Evolutionary conservation across 2,329 filamentous ascomycete species (phyloP).

Genomic region (Colletotrichum plurivorum): DNA sequence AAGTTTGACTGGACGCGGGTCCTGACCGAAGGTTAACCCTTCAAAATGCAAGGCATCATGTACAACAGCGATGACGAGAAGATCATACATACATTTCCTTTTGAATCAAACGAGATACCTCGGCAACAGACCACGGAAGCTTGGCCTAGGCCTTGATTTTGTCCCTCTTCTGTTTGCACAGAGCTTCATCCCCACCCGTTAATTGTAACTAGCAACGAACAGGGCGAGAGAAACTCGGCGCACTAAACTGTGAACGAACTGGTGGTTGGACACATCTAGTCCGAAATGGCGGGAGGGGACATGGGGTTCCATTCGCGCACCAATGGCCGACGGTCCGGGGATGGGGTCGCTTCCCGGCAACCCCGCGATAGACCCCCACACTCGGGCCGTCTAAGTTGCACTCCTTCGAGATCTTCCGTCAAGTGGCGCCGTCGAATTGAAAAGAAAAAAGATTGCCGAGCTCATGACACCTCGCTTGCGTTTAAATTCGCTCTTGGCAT

Average conservation of each 20-base stretch:
- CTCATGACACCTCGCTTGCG: conserved; percentile 27
- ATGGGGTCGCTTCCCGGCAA: conserved; percentile 32
- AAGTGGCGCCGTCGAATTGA: conserved; percentile 17
- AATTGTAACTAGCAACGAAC: conserved; percentile 1
- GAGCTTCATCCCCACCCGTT: conserved; percentile 10
- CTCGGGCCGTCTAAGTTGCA: conserved; percentile 7
- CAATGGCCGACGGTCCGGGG: conserved; percentile 25
- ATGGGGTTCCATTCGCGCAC: conserved; percentile 33
- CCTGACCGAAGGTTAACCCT: conserved; percentile 56
- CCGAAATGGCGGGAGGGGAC: conserved; percentile 33
- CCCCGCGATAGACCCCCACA: conserved; percentile 34
- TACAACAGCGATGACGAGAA: background rate
- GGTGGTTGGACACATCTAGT: conserved; percentile 22
- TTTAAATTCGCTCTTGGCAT: conserved; percentile 25
- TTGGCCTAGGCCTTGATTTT: background rate
- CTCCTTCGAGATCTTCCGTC: conserved; percentile 29
- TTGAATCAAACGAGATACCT: conserved; percentile 8
- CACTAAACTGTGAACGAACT: background rate
- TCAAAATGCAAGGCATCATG: background rate
- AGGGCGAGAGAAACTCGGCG: background rate
- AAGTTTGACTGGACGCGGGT: conserved; percentile 91
- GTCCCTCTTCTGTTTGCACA: background rate
- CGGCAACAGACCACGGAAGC: conserved; percentile 4
- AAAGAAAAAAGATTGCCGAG: conserved; percentile 27
- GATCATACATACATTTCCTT: background rate